Percentiles rank a stretch among this genome's conserved stretches.
Conservation (phyloP, 805 yeast genomes). For the Pichia californica region DNA sequence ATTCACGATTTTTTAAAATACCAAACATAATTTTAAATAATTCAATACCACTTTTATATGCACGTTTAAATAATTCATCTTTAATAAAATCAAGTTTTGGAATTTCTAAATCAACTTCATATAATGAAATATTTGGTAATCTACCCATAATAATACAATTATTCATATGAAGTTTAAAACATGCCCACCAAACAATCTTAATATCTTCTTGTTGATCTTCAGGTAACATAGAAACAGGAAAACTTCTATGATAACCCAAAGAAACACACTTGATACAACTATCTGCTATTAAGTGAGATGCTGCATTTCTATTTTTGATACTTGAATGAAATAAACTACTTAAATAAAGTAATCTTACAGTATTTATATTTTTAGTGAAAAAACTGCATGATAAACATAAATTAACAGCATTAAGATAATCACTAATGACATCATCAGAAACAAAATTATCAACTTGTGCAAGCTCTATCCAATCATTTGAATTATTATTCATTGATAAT, state of each 20-base stretch:
- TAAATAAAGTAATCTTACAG: constrained; percentile 31
- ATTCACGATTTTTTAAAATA: constrained; percentile 28
- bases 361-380: constrained; percentile 28
- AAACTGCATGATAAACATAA: constrained; percentile 30
- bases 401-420: constrained; percentile 29
- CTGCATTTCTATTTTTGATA: constrained; percentile 31
- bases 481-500: constrained; percentile 5
- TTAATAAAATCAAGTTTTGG: constrained; percentile 19
- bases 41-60: constrained; percentile 21
- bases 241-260: constrained; percentile 32
- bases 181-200: constrained; percentile 30
- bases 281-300: constrained; percentile 33
- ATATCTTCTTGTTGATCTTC: constrained; percentile 22
- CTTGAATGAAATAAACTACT: constrained; percentile 32
- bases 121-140: constrained; percentile 28
- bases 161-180: constrained; percentile 29
- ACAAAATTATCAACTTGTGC: constrained; percentile 3
- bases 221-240: constrained; percentile 14
- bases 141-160: constrained; percentile 32
- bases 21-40: constrained; percentile 27
- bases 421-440: constrained; percentile 15
- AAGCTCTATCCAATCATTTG: background rate
- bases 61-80: constrained; percentile 14
- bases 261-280: constrained; percentile 34
- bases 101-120: constrained; percentile 30